Base-by-base conservation (phyloP, 2,329 filamentous ascomycete species). In the Trichophyton verrucosum region DNA sequence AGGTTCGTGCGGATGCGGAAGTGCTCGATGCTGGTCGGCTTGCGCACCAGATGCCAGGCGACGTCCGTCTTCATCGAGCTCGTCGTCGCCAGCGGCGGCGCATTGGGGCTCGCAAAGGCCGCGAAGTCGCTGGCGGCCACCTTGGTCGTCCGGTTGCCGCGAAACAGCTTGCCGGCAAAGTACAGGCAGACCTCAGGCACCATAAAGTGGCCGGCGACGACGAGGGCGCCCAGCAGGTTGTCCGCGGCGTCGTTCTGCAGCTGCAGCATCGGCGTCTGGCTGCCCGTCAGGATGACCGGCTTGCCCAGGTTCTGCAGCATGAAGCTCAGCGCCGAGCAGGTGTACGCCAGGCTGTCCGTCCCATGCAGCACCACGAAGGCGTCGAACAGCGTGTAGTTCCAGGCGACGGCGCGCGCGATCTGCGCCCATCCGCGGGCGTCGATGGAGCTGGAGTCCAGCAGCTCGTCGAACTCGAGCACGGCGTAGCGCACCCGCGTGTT, bases 101-200 rank as follows among this genome's bases (percentile, higher is more conserved):
- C 84, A 72, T 96, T 96, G n/a, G 91, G 91, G 53, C 87, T 90
- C 61, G 85, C 87, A 72, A 96, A 96, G 5, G 90, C 91, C 61
- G 89, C 85, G 71, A 95, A 96, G 60, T 88, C 85, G 62, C 88
- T 89, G 4, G 91, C 88, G 13, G 89, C 91, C 36, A 95, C 84
- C 73, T 96, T 96, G 64, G 89, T 94, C 8, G 88, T 86, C 62
- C 91, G 81, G 74, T 95, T 96, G 15, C 91, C 91, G 27, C 91
- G 85, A 76, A 91, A 95, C 20, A 96, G 82, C 66, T 86, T 89
- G 76, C 95, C 88, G 74, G 94, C 89, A 80, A 96, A 96, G 78
- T 95, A 96, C 40, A 96, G 81, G 71, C 89, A 91, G 59, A 96
- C 91, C 72, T 96, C 91, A 0, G 91, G 91, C 61, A 96, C 89